Percentiles rank a stretch among this genome's conserved stretches.
phyloP scores from a whole-genome alignment of 345 rosid species.

The Alliaria petiolata region DNA sequence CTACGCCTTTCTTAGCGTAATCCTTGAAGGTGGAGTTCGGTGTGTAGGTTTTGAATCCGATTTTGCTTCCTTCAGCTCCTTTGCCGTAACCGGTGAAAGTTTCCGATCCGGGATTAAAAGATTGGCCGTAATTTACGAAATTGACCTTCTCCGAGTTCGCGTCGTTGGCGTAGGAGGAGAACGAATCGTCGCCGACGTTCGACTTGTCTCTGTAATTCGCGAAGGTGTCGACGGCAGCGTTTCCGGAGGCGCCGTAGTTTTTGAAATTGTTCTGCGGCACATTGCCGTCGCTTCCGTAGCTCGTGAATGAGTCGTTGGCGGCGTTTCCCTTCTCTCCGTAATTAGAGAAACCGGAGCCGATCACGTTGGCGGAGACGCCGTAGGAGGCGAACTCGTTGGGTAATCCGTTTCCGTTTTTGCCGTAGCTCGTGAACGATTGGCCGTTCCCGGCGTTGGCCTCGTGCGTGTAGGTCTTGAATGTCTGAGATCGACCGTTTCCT shows the following conservation, averaged over 20 bases:
- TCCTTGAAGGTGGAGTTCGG: constrained; percentile 51
- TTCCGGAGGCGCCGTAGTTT: constrained; percentile 53
- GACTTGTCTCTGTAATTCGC: constrained; percentile 51
- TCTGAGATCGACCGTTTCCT: constrained; percentile 41
- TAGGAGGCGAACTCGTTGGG: constrained; percentile 56
- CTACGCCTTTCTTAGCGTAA: constrained; percentile 41
- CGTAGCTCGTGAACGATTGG: constrained; percentile 55
- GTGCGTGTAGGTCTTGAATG: constrained; percentile 48
- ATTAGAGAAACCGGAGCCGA: constrained; percentile 59
- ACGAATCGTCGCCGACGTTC: constrained; percentile 60
- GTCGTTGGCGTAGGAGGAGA: constrained; percentile 59
- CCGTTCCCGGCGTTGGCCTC: constrained; percentile 54
- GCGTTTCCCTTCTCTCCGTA: constrained; percentile 64
- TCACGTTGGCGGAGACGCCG: constrained; percentile 51
- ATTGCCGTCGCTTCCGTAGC: constrained; percentile 63
- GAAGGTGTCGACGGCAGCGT: constrained; percentile 43
- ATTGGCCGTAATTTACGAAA: constrained; percentile 54
- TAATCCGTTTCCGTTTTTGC: constrained; percentile 59
- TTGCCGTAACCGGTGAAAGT: constrained; percentile 54
- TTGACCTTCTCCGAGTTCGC: constrained; percentile 41
- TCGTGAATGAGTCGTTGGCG: constrained; percentile 57
- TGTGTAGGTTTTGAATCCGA: constrained; percentile 53
- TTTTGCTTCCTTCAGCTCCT: constrained; percentile 30
- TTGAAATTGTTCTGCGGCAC: constrained; percentile 60
- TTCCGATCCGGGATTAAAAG: constrained; percentile 54